Percentiles rank a stretch among this genome's conserved stretches.
Conservation (phyloP, 495 filamentous ascomycete species). For the Penicillium dipodomyicola region DNA sequence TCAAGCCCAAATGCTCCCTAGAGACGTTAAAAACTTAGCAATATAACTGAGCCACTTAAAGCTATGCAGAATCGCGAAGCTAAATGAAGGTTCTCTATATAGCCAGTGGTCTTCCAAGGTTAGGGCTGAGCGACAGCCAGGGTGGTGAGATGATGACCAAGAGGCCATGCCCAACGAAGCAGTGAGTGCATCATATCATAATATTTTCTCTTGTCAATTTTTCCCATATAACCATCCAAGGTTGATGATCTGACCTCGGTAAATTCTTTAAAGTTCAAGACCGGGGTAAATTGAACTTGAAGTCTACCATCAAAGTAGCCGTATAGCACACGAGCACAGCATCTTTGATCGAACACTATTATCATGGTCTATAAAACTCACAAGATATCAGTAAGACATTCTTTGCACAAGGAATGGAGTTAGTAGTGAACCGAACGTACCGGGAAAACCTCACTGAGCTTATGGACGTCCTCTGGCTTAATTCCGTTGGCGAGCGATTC, state of each 20-base stretch:
- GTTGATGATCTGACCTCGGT: neutral
- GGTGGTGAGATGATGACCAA: neutral
- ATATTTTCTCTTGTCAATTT: neutral
- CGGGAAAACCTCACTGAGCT: neutral
- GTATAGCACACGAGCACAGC: neutral
- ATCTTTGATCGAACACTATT: neutral
- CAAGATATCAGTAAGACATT: neutral
- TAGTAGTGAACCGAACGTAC: neutral
- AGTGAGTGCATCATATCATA: neutral
- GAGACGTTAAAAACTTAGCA: neutral
- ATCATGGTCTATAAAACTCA: neutral
- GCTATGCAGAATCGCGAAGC: neutral
- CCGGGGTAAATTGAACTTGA: neutral
- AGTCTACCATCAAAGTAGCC: neutral
- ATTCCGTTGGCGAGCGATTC: neutral
- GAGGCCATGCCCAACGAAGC: slow-evolving; percentile 3
- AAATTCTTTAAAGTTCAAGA: neutral
- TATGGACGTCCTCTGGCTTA: neutral
- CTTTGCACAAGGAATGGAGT: neutral
- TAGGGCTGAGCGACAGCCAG: neutral
- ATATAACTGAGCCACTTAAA: neutral
- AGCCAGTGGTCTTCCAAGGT: neutral
- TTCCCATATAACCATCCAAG: neutral
- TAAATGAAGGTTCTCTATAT: neutral
- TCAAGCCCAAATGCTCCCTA: neutral